Percentiles rank a stretch among this genome's conserved stretches.
phyloP scores from a whole-genome alignment of 768 basidiomycete genomes.

The Mycena pura region DNA sequence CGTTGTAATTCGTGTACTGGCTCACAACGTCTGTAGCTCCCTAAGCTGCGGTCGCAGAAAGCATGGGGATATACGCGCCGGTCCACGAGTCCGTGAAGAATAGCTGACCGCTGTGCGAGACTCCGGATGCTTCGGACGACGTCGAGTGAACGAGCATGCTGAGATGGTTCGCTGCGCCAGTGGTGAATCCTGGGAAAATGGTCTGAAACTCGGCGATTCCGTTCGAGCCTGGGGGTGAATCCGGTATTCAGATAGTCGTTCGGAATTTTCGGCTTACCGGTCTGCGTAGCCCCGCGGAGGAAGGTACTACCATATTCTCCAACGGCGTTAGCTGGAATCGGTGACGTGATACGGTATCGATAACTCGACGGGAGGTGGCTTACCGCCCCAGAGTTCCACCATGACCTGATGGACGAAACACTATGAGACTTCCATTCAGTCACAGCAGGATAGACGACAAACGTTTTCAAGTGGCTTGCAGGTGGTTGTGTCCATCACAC shows the following conservation, averaged over 20 bases:
- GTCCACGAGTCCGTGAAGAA: constrained; percentile 49
- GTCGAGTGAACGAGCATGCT: constrained; percentile 42
- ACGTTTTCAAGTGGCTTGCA: constrained; percentile 45
- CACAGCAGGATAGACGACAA: background rate
- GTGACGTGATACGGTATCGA: background rate
- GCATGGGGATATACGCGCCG: background rate
- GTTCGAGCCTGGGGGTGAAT: constrained; percentile 35
- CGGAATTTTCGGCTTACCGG: constrained; percentile 1
- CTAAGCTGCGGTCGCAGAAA: background rate
- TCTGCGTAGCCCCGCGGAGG: constrained; percentile 39
- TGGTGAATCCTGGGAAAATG: constrained; percentile 44
- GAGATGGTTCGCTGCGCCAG: constrained; percentile 44
- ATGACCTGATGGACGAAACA: too few relatives aligned
- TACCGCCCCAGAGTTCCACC: constrained; percentile 46
- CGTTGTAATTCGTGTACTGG: constrained; percentile 36
- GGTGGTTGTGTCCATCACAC: constrained; percentile 45
- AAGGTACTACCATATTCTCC: constrained; percentile 42
- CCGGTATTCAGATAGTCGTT: too few relatives aligned
- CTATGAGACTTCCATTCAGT: background rate
- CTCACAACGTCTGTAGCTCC: constrained; percentile 28
- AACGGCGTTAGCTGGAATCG: constrained; percentile 39
- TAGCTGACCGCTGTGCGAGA: constrained; percentile 43
- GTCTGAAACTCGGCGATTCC: constrained; percentile 49
- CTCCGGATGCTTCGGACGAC: constrained; percentile 30
- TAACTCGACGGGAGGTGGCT: background rate